Evolutionary conservation across 768 basidiomycete genomes (phyloP).

Genomic region (Erythrobasidium yunnanense): DNA sequence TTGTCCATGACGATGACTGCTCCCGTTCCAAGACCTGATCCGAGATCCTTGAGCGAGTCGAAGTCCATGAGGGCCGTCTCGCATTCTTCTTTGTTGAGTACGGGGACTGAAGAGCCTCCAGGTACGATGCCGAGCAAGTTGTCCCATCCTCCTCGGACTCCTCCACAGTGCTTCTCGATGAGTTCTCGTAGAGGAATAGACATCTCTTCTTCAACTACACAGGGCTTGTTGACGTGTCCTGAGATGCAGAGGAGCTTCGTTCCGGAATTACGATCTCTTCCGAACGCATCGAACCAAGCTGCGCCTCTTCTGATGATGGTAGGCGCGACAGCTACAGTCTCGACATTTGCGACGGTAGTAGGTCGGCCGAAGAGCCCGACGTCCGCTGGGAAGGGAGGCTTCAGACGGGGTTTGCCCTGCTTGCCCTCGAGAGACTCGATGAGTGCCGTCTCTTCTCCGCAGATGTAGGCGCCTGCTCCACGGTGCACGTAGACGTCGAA

Average conservation of each 20-base stretch:
- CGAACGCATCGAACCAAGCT: conserved; percentile 84
- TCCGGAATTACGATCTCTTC: conserved; percentile 80
- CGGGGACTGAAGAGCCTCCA: conserved; percentile 86
- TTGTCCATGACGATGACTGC: conserved; percentile 99
- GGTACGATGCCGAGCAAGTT: conserved; percentile 94
- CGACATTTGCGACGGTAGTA: conserved; percentile 93
- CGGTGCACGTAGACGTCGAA: conserved; percentile 99
- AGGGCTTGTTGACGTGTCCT: conserved; percentile 96
- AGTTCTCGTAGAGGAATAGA: conserved; percentile 87
- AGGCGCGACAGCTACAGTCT: conserved; percentile 94
- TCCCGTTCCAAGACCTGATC: conserved; percentile 92
- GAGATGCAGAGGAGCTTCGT: conserved; percentile 96
- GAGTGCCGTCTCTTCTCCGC: conserved; percentile 94
- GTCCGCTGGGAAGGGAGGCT: conserved; percentile 97
- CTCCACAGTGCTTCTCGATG: conserved; percentile 93
- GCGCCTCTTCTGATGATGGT: conserved; percentile 85
- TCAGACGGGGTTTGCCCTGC: conserved; percentile 92
- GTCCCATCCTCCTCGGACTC: conserved; percentile 88
- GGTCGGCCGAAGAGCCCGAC: conserved; percentile 96
- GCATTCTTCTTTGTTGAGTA: conserved; percentile 71
- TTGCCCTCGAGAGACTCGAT: conserved; percentile 97
- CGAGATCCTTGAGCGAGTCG: conserved; percentile 90
- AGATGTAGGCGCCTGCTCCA: conserved; percentile 96
- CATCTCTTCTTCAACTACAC: conserved; percentile 98
- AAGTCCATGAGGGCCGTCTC: conserved; percentile 94